phyloP scores from a whole-genome alignment of 345 rosid genomes.

The Psidium guajava region DNA sequence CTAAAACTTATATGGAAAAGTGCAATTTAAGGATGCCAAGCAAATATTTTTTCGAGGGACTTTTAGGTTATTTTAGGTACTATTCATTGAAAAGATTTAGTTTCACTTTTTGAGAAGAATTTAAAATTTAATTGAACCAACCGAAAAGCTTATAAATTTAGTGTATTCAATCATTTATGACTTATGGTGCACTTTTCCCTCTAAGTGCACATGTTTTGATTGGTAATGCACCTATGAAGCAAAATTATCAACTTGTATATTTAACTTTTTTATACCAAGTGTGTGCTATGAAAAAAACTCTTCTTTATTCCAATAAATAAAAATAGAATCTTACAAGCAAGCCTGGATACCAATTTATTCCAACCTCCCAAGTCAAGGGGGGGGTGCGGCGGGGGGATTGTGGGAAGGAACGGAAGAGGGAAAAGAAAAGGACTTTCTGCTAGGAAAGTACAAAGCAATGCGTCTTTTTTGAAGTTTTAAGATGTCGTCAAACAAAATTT shows the following conservation, averaged over 20 bases:
- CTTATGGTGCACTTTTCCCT: not conserved
- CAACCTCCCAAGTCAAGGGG: not conserved
- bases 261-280: not conserved
- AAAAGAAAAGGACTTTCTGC: not conserved
- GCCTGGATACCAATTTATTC: not conserved
- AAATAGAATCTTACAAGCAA: not conserved
- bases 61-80: not conserved
- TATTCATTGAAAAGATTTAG: not conserved
- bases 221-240: not conserved
- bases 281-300: not conserved
- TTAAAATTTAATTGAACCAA: not conserved
- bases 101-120: not conserved
- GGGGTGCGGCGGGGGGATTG: too few relatives aligned
- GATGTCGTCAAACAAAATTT: not conserved
- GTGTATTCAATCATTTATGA: not conserved
- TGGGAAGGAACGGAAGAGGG: too few relatives aligned
- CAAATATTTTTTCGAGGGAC: not conserved
- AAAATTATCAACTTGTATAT: not conserved
- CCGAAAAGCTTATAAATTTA: rapidly evolving
- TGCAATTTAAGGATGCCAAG: not conserved
- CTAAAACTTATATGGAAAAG: not conserved
- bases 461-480: not conserved
- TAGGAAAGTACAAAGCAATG: not conserved
- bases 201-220: not conserved
- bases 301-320: not conserved